A percentile compares a stretch with the other conserved stretches of the same genome.
These are phyloP conservation scores for Neocallimastix lanati DNA, from an alignment of 192 early-diverging fungal species.

Conservation along the genomic window DNA sequence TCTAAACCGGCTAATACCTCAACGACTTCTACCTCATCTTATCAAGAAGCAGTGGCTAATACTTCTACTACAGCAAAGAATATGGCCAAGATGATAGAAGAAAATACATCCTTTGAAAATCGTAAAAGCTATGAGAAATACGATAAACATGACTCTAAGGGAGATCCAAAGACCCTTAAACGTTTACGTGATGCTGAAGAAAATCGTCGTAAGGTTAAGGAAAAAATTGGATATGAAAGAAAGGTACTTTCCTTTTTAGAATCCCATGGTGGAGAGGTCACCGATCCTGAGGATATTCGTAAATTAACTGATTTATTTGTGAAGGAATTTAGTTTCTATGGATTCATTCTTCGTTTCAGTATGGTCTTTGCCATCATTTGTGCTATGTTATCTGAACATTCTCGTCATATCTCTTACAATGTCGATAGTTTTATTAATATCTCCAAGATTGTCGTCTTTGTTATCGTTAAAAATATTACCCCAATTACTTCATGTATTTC, in stretches of 20 bases:
- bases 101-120: neutral
- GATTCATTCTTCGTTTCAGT: neutral
- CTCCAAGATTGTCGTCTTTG: neutral
- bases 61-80: neutral
- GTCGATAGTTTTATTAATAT: neutral
- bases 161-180: neutral
- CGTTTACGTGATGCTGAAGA: neutral
- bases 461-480: neutral
- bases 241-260: neutral
- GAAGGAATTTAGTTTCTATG: neutral
- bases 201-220: neutral
- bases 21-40: neutral
- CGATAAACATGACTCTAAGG: neutral
- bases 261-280: neutral
- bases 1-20: neutral
- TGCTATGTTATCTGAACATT: neutral
- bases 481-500: neutral
- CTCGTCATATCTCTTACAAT: neutral
- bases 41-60: neutral
- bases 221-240: neutral
- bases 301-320: neutral
- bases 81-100: neutral
- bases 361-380: neutral
- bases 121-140: neutral
- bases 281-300: neutral